Base-by-base conservation (phyloP, 2,329 filamentous ascomycete genomes). In the Pleoardoris graminearum region DNA sequence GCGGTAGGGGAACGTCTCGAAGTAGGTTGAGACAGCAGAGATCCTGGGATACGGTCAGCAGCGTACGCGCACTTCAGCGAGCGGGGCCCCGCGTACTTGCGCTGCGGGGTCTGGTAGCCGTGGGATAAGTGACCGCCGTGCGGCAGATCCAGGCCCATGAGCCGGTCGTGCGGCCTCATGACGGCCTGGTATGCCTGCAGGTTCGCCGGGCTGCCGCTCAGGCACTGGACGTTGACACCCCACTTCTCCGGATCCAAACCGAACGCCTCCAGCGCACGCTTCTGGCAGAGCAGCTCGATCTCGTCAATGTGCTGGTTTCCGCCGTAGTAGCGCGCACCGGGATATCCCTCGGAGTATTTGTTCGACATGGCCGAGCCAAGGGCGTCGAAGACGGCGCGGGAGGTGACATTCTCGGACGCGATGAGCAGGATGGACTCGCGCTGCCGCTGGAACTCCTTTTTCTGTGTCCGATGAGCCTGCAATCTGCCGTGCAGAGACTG, bases 261-360 rank as follows among this genome's bases (percentile, higher is more conserved):
- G 74, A 96, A 97, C 0, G 93, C 86, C 76, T 96, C 85, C 11
- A 97, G 80, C 16, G 94, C 94, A 67, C 93, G 86, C 72, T 90
- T 83, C 78, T 97, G 94, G 76, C 93, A 97, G 42, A 96, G 80
- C 41, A 88, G 81, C 79, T 97, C 93, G 5, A 93, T 85, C 68
- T 91, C 84, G 69, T 97, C 93, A 68, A 97, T 97, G 75, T 92
- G 91, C 76, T 97, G 89, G 75, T 97, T 97, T 60, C 93, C 93
- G 48, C 93, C 93, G 71, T 97, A 97, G 79, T 97, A 97, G 71
- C 93, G 84, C 55, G 93, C 93, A 51, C 94, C 94, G 27, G 93
- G 94, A 68, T 99, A 99, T 46, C 94, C 94, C 76, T 99, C 94
- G 0, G 94, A 97, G 79, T 99, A 99, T 76, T 99, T 97, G 77